A percentile compares a stretch with the other conserved stretches of the same genome.
These are phyloP conservation scores for Lasiodiplodia sp. DNA, from an alignment of 2,329 filamentous ascomycete genomes.

Conservation along the genomic window DNA sequence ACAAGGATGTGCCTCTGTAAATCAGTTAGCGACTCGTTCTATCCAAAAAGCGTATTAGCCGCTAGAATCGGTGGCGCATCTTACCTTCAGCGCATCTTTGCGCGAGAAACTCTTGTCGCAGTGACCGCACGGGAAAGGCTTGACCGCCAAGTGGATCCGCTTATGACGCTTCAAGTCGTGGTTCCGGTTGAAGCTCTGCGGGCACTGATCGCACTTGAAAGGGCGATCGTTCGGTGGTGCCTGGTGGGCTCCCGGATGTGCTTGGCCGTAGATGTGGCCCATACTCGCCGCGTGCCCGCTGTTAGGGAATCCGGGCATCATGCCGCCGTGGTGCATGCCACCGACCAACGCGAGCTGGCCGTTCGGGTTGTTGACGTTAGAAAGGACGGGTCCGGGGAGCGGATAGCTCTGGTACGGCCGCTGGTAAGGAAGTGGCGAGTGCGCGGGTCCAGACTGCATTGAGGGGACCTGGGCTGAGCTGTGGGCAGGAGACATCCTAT, in stretches of 20 bases:
- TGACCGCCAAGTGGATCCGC: constrained; percentile 91
- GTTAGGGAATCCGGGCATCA: constrained; percentile 65
- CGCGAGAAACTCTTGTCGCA: constrained; percentile 97
- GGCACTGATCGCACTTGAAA: constrained; percentile 92
- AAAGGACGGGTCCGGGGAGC: constrained; percentile 74
- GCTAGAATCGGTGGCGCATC: constrained; percentile 30
- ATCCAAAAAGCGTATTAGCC: not conserved
- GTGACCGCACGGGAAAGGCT: constrained; percentile 89
- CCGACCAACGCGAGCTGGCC: constrained; percentile 76
- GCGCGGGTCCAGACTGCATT: constrained; percentile 57
- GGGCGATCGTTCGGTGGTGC: constrained; percentile 76
- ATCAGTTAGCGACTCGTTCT: constrained; percentile 36
- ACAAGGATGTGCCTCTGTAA: constrained; percentile 70
- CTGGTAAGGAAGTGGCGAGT: constrained; percentile 56
- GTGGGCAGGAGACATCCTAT: constrained; percentile 62
- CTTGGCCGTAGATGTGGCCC: constrained; percentile 65
- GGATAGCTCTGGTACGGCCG: constrained; percentile 57
- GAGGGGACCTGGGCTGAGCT: constrained; percentile 53
- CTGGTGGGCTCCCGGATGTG: constrained; percentile 44
- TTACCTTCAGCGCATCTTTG: constrained; percentile 95
- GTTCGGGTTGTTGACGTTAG: constrained; percentile 78
- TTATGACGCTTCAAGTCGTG: constrained; percentile 97
- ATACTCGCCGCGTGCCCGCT: constrained; percentile 69
- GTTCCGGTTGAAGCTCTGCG: constrained; percentile 93
- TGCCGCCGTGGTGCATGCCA: constrained; percentile 58